phyloP scores from a whole-genome alignment of 2,329 filamentous ascomycete species.

The Talaromyces sp. region DNA sequence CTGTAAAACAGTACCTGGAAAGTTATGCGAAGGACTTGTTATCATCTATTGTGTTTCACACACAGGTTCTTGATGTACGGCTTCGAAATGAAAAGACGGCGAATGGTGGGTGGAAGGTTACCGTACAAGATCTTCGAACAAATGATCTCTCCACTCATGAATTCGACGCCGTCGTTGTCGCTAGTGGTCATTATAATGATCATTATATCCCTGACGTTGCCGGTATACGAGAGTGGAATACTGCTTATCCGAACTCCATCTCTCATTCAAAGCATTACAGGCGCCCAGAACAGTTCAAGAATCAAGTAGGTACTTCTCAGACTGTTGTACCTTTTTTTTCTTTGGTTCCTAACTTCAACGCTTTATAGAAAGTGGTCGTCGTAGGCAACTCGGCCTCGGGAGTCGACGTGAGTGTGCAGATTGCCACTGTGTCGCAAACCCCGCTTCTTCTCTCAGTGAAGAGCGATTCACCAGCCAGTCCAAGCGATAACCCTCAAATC shows the following conservation, averaged over 20 bases:
- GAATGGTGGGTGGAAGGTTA: slow-evolving; percentile 55
- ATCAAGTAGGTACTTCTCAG: slow-evolving; percentile 45
- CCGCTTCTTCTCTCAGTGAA: slow-evolving; percentile 62
- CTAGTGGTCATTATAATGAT: slow-evolving; percentile 69
- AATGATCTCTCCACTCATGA: slow-evolving; percentile 37
- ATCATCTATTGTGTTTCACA: slow-evolving; percentile 63
- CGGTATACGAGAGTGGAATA: slow-evolving; percentile 57
- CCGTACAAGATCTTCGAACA: slow-evolving; percentile 48
- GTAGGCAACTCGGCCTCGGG: slow-evolving; percentile 83
- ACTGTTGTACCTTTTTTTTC: too few relatives aligned
- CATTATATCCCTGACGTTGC: slow-evolving; percentile 61
- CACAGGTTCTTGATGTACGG: slow-evolving; percentile 60
- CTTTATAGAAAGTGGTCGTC: slow-evolving; percentile 61
- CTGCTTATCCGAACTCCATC: slow-evolving; percentile 55
- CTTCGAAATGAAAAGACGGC: slow-evolving; percentile 29
- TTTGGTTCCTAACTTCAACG: not conserved
- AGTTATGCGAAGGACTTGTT: slow-evolving; percentile 65
- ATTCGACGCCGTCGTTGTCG: slow-evolving; percentile 72
- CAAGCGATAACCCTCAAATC: slow-evolving; percentile 46
- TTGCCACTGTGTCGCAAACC: slow-evolving; percentile 54
- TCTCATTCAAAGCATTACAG: slow-evolving; percentile 79
- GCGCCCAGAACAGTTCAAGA: slow-evolving; percentile 55
- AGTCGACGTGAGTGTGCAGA: slow-evolving; percentile 74
- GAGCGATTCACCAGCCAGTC: slow-evolving; percentile 45
- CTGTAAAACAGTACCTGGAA: slow-evolving; percentile 69